Base-by-base conservation (phyloP, 2,329 filamentous ascomycete species). In the Proliferodiscus dingleyae region DNA sequence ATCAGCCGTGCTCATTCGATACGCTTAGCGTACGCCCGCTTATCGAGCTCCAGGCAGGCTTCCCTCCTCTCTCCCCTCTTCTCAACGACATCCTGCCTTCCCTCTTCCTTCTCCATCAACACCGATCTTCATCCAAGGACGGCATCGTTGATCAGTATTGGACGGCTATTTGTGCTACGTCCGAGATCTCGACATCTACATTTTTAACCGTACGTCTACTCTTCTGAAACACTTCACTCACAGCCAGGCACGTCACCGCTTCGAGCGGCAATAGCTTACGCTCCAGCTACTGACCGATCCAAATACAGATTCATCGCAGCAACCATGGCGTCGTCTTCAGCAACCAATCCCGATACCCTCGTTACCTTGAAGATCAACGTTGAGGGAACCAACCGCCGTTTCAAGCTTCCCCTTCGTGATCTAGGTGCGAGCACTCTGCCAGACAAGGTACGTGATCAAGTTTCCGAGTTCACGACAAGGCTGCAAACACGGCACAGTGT, bases 331-430 rank as follows among this genome's bases (percentile, higher is more conserved):
- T 58, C 58, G 16, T 51, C 54, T 30, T 46, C 55, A 10, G 44
- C 60, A 21, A 57, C 60, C 6, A 62, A 63, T 42, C 77, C 80
- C 45, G 85, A 89, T 52, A 89, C 86, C 42, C 72, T 80, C 54
- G 86, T 97, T 68, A 89, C 85, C 55, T 73, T 96, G 71, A 97
- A 97, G 74, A 77, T 95, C 63, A 78, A 80, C 61, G 81, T 85
- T 62, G 81, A 89, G 62, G 87, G 87, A 49, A 72, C 70, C 61
- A 85, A 83, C 61, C 83, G 86, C 61, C 86, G 89, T 59, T 87
- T 94, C 72, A 96, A 95, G 77, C 77, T 97, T 54, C 85, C 89
- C 45, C 78, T 97, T 62, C 82, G 83, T 64, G 91, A 97, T 57
- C 82, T 97, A 46, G 81, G 80, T 52, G 80, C 85, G 40, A 73